Percentiles rank a stretch among this genome's conserved stretches.
phyloP scores from a whole-genome alignment of 768 basidiomycete genomes.

The Brasilioporus rufonigricans region DNA sequence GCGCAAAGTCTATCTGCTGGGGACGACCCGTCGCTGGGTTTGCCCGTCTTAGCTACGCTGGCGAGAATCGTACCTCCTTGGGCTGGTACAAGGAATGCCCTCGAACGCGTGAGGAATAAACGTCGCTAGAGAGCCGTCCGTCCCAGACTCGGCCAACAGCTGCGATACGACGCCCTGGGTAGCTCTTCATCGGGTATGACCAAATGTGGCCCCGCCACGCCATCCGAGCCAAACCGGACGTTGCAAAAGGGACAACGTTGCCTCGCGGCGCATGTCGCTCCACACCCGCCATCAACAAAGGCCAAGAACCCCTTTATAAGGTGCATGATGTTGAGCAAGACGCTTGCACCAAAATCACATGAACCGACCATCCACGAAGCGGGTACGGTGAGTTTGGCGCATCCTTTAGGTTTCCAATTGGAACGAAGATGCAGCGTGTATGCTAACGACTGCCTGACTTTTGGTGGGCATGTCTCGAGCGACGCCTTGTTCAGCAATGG shows the following conservation, averaged over 20 bases:
- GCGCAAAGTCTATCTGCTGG: conserved; percentile 11
- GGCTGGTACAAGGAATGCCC: conserved; percentile 12
- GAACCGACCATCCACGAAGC: conserved; percentile 26
- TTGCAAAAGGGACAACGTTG: conserved; percentile 14
- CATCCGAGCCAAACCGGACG: conserved; percentile 15
- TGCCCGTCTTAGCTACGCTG: conserved; percentile 3
- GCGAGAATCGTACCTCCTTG: conserved; percentile 14
- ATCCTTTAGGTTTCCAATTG: conserved; percentile 17
- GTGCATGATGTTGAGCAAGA: neutral
- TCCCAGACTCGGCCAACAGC: conserved; percentile 3
- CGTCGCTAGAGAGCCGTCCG: neutral
- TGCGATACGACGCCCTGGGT: conserved; percentile 12
- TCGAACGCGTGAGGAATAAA: conserved; percentile 16
- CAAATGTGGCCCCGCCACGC: neutral
- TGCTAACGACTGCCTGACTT: conserved; percentile 16
- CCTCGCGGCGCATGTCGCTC: neutral
- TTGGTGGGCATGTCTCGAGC: conserved; percentile 14
- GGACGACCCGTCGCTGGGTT: neutral
- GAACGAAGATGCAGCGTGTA: conserved; percentile 26
- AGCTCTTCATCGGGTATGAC: conserved; percentile 2
- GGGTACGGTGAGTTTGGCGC: conserved; percentile 20
- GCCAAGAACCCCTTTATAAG: conserved; percentile 11
- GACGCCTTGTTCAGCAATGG: conserved; percentile 6
- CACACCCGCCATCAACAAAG: conserved; percentile 1
- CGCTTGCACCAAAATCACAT: neutral